Conservation (phyloP, 108 stramenopile species). For the Hondaea fermentalgiana region DNA sequence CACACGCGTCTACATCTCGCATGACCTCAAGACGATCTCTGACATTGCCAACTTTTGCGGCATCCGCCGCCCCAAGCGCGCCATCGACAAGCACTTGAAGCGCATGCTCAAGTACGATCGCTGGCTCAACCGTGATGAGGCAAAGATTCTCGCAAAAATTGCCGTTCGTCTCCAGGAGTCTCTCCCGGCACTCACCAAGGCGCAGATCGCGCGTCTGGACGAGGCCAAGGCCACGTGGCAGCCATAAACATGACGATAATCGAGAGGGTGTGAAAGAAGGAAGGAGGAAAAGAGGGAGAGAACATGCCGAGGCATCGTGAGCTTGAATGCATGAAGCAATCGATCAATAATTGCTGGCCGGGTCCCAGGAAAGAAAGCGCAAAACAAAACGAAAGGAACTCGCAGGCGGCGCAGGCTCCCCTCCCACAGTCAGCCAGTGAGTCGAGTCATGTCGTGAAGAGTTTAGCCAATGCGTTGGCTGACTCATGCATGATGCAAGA, state of each 20-base stretch:
- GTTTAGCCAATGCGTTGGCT: too few relatives aligned
- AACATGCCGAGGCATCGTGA: too few relatives aligned
- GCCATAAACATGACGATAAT: not conserved
- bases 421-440: too few relatives aligned
- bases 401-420: too few relatives aligned
- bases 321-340: too few relatives aligned
- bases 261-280: too few relatives aligned
- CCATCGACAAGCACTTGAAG: constrained; percentile 6
- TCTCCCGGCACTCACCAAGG: not conserved
- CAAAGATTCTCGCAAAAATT: not conserved
- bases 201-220: not conserved
- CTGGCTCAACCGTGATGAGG: not conserved
- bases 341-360: too few relatives aligned
- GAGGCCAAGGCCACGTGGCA: not conserved
- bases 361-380: too few relatives aligned
- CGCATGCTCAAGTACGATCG: constrained; percentile 7
- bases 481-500: too few relatives aligned
- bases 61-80: not conserved
- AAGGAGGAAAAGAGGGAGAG: too few relatives aligned
- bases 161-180: not conserved
- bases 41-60: constrained; percentile 8
- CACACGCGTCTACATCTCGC: not conserved
- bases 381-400: too few relatives aligned
- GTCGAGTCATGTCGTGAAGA: too few relatives aligned
- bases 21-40: constrained; percentile 1